A percentile compares a stretch with the other conserved stretches of the same genome.
These are phyloP conservation scores for Podospora australis DNA, from an alignment of 495 filamentous ascomycete species.

Conservation along the genomic window DNA sequence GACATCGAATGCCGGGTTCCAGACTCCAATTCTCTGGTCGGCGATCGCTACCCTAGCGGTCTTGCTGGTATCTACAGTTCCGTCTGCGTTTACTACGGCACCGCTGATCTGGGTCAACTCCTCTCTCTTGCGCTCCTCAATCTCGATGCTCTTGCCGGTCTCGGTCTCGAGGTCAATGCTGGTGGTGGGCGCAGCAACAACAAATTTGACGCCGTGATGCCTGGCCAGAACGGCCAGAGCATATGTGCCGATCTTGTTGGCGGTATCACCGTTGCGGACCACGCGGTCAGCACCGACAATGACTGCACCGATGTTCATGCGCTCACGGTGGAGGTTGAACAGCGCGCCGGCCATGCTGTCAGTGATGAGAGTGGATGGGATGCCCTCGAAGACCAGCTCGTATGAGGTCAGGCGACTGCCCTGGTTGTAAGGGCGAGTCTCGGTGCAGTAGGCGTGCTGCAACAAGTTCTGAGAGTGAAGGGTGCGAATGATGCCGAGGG, in stretches of 20 bases:
- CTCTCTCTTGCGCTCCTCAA: constrained; percentile 72
- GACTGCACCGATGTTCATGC: constrained; percentile 66
- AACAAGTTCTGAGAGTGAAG: constrained; percentile 58
- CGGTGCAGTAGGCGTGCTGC: constrained; percentile 84
- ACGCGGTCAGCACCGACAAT: constrained; percentile 94
- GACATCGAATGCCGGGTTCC: constrained; percentile 96
- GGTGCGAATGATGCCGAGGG: constrained; percentile 87
- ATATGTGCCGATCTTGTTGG: constrained; percentile 99
- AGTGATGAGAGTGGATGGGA: constrained; percentile 89
- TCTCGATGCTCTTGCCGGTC: constrained; percentile 69
- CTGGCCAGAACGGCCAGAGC: constrained; percentile 76
- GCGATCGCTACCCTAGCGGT: constrained; percentile 73
- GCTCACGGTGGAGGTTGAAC: constrained; percentile 52
- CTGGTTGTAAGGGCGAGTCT: constrained; percentile 97
- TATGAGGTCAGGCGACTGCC: constrained; percentile 91
- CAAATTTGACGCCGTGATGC: constrained; percentile 84
- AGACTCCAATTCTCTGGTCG: constrained; percentile 72
- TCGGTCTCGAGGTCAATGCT: constrained; percentile 81
- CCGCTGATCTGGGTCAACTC: constrained; percentile 81
- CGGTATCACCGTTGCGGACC: constrained; percentile 92
- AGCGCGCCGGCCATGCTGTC: constrained; percentile 94
- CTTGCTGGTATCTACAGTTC: constrained; percentile 42
- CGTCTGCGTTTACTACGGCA: constrained; percentile 47
- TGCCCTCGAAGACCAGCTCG: constrained; percentile 86
- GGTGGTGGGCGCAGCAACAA: constrained; percentile 90